A percentile compares a stretch with the other conserved stretches of the same genome.
These are phyloP conservation scores for Monosporascus ibericus DNA, from an alignment of 2,329 filamentous ascomycete genomes.

Conservation along the genomic window DNA sequence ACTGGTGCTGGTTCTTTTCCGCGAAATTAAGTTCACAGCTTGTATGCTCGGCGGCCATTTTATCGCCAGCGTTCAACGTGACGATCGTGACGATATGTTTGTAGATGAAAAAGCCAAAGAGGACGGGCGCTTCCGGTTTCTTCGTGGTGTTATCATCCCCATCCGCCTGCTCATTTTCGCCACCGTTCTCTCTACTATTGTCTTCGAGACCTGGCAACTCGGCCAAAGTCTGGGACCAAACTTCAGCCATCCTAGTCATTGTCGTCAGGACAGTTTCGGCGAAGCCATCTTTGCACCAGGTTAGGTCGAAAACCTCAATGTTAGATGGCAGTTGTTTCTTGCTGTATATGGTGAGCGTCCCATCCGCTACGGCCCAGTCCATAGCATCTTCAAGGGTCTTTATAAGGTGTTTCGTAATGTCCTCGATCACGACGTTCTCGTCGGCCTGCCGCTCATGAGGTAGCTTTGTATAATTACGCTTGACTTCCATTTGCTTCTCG, in stretches of 20 bases:
- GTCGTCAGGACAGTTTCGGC: slow-evolving; percentile 11
- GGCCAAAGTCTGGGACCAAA: slow-evolving; percentile 13
- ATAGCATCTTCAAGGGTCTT: slow-evolving; percentile 15
- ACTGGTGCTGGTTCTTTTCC: slow-evolving; percentile 24
- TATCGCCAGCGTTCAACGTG: slow-evolving; percentile 21
- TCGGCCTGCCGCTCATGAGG: slow-evolving; percentile 3
- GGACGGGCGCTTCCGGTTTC: slow-evolving; percentile 15
- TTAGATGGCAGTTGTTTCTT: slow-evolving; percentile 13
- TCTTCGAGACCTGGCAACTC: neutral
- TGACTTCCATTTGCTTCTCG: slow-evolving; percentile 6
- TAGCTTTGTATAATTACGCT: slow-evolving; percentile 1
- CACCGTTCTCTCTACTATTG: too few relatives aligned
- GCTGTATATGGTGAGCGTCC: slow-evolving; percentile 12
- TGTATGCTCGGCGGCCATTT: slow-evolving; percentile 17
- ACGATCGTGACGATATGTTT: slow-evolving; percentile 25
- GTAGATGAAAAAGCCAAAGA: slow-evolving; percentile 25
- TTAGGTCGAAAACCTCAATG: slow-evolving; percentile 17
- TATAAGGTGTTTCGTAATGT: slow-evolving; percentile 15
- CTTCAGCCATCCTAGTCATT: slow-evolving; percentile 13
- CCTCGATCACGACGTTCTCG: slow-evolving; percentile 3
- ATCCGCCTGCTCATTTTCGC: neutral
- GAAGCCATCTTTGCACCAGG: slow-evolving; percentile 9
- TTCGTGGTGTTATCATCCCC: neutral
- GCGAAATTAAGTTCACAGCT: slow-evolving; percentile 24
- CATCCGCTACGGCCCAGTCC: slow-evolving; percentile 22